Conservation (phyloP, 768 basidiomycete species). For the Ramaria sp. region DNA sequence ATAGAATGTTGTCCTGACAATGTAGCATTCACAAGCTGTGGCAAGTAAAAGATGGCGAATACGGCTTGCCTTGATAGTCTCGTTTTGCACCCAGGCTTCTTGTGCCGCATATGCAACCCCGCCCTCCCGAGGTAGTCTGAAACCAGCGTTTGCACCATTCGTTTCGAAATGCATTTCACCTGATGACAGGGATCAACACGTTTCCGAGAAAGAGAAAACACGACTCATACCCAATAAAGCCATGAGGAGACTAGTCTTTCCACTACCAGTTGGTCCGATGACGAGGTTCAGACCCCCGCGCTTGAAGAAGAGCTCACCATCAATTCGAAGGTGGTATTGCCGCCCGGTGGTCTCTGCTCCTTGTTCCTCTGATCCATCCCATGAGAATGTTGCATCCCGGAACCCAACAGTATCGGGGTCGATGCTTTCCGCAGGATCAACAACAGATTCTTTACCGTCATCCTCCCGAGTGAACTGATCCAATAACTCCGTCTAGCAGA, state of each 20-base stretch:
- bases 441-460: slow-evolving; percentile 5
- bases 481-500: slow-evolving; percentile 22
- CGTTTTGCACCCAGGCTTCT: slow-evolving; percentile 80
- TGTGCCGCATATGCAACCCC: slow-evolving; percentile 78
- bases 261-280: slow-evolving; percentile 12
- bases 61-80: slow-evolving; percentile 46
- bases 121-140: slow-evolving; percentile 52
- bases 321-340: slow-evolving; percentile 38
- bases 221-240: slow-evolving; percentile 34
- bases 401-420: slow-evolving; percentile 35
- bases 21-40: slow-evolving; percentile 11
- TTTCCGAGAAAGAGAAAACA: not conserved
- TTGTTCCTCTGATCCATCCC: slow-evolving; percentile 32
- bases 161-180: slow-evolving; percentile 60
- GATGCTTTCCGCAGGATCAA: slow-evolving; percentile 8
- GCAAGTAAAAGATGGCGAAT: slow-evolving; percentile 22
- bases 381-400: slow-evolving; percentile 43
- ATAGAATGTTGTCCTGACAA: slow-evolving; percentile 44
- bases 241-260: slow-evolving; percentile 48
- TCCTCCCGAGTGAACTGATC: slow-evolving; percentile 16
- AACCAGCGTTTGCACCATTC: slow-evolving; percentile 45
- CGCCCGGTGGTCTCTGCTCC: slow-evolving; percentile 24
- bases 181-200: not conserved
- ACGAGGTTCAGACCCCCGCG: slow-evolving; percentile 23
- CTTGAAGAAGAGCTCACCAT: slow-evolving; percentile 45